These are phyloP conservation scores for Phanerodontia chrysosporium DNA, from an alignment of 768 basidiomycete genomes.

Conservation along the genomic window DNA sequence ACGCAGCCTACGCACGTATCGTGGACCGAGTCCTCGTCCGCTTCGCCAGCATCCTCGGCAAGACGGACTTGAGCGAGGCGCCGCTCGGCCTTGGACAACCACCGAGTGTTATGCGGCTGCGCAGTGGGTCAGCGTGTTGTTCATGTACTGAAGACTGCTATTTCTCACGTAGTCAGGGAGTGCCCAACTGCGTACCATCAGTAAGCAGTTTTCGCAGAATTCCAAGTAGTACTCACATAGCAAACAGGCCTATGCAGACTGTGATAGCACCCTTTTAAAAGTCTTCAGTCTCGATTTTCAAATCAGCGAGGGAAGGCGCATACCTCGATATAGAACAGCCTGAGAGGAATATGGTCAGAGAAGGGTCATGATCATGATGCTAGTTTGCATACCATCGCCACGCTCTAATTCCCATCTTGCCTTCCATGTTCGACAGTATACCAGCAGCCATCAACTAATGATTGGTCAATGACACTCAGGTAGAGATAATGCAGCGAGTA, in stretches of 20 bases:
- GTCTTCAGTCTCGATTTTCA: not conserved
- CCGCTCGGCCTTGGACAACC: conserved; percentile 47
- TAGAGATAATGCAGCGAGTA: no score
- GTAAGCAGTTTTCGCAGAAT: not conserved
- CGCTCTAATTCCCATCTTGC: conserved; percentile 57
- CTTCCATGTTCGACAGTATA: conserved; percentile 66
- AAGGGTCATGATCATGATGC: not conserved
- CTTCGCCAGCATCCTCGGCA: conserved; percentile 66
- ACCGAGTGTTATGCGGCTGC: conserved; percentile 59
- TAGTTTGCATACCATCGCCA: conserved; percentile 55
- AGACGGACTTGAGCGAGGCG: conserved; percentile 63
- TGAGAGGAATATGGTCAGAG: conserved; percentile 17
- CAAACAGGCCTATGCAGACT: conserved; percentile 49
- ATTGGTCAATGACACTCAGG: not conserved
- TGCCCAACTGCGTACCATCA: conserved; percentile 39
- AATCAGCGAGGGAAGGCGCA: not conserved
- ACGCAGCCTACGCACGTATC: conserved; percentile 46
- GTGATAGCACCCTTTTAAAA: conserved; percentile 54
- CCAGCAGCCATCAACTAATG: conserved; percentile 67
- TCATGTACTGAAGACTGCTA: not conserved
- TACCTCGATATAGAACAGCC: conserved; percentile 73
- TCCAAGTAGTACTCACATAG: conserved; percentile 37
- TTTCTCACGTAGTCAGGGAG: conserved; percentile 53
- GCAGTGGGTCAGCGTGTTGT: not conserved
- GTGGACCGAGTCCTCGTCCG: conserved; percentile 50